Conservation (phyloP, 2,329 filamentous ascomycete species). For the Colletotrichum viniferum region DNA sequence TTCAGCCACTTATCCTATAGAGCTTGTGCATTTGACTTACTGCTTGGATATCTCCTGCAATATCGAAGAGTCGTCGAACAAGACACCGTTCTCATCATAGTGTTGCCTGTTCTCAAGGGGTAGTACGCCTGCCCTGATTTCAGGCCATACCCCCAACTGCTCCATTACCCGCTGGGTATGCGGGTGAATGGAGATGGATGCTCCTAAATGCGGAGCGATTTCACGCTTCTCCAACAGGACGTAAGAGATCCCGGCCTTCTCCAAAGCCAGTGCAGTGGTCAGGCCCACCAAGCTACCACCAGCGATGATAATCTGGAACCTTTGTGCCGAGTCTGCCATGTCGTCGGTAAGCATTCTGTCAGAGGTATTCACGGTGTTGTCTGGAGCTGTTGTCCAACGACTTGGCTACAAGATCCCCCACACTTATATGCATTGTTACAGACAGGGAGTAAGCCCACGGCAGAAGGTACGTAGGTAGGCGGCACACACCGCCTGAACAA, state of each 20-base stretch:
- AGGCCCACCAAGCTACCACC: not conserved
- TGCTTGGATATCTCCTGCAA: not conserved
- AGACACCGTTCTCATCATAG: not conserved
- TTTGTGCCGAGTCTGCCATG: not conserved
- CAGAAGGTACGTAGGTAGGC: not conserved
- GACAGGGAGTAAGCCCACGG: no score
- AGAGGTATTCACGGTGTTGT: not conserved
- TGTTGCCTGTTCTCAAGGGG: not conserved
- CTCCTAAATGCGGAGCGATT: not conserved
- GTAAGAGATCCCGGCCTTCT: not conserved
- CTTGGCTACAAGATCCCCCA: not conserved
- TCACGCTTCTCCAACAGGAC: not conserved
- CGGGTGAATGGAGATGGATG: not conserved
- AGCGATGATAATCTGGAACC: not conserved
- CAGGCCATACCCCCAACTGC: not conserved
- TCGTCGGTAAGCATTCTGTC: not conserved
- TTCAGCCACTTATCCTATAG: not conserved
- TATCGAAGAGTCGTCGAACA: not conserved
- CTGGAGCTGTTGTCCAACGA: not conserved
- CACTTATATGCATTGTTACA: not conserved
- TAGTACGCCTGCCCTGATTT: not conserved
- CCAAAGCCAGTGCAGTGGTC: not conserved
- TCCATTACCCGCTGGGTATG: not conserved
- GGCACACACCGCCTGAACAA: not conserved
- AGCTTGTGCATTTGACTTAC: not conserved